Base-by-base conservation (phyloP, 768 basidiomycete genomes). In the Auricularia sp. region DNA sequence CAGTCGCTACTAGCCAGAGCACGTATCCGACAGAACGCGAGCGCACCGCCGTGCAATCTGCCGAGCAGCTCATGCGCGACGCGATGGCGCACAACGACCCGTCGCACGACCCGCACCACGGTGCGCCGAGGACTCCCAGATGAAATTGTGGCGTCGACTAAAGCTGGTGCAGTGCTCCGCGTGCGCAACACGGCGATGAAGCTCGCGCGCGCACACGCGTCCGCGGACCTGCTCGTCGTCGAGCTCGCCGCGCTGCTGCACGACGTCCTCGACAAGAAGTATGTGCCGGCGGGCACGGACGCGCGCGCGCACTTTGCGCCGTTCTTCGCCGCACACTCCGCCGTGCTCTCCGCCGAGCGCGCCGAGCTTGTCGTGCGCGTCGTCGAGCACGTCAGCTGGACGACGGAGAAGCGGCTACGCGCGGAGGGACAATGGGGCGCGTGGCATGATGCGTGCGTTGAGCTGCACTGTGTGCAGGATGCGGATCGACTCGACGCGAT, bases 201-300 rank as follows among this genome's bases (percentile, higher is more conserved):
- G 6, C 78, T 95, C 47, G 92, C 91, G 11, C 75, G 75, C 16
- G 75, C 79, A 12, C 67, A 74, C 1, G 39, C 39, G 8, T n/a
- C 61, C 8, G 7, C 66, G 2, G 90, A 95, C 76, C 74, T 93
- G 1, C 76, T 94, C 23, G 81, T 85, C 4, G 82, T 95, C 29
- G 93, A 95, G 73, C 77, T 95, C 59, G 87, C 89, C 36, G 88
- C 93, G n/a, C 81, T 96, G 44, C 82, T 95, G 56, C 93, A 95
- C 70, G 93, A 96, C 73, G 81, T 93, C 51, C 77, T 91, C 39
- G 90, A 92, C 81, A 90, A 88, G 77, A 92, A 93, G 78, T 91
- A 93, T 70, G 85, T 87, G 18, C 76, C 85, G 1, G 59, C 23
- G 3, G 81, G 83, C 12, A 77, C 81, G 18, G 84, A 89, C 71